Base-by-base conservation (phyloP, 1,284 basidiomycete species). In the Cutaneotrichosporon sp. region DNA sequence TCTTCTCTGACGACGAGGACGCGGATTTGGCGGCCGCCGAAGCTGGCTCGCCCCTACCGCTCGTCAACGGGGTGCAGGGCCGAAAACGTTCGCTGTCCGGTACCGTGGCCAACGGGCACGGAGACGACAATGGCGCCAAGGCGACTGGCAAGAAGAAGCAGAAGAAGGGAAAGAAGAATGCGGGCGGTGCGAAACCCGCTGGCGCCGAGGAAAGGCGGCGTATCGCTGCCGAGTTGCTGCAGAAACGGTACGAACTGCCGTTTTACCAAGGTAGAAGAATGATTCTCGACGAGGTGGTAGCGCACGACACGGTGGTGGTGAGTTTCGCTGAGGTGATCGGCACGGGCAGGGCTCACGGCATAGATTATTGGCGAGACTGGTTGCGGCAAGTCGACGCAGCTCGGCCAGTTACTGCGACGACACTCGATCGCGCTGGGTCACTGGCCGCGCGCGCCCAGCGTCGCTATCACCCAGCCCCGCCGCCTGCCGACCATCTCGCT, bases 361-460 rank as follows among this genome's bases (percentile, higher is more conserved):
- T n/a, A 74, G 72, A 80, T 98, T 21, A 79, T 98, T 15, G 94
- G 93, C 49, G 94, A 98, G 76, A 98, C 94, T 0, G 96, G 94
- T 35, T 96, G 91, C 22, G 94, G 94, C 58, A 98, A 98, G 78
- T 97, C 94, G 0, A 98, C 94, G 44, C 93, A 94, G 79, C 83
- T 94, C 26, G 90, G 92, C 0, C 88, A 94, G 73, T 90, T 93
- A 66, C 78, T 97, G 22, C 81, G 91, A 44, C 84, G 65, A 4
- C 67, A 75, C 54, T 20, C 49, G 9, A 42, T 63, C 9, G 63
- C 70, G 2, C 54, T 63, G 3, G 60, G 62, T 12, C 55, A 70
- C 47, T 72, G 60, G 46, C 33, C 52, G 1, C 79, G 79, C 35
- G 78, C 78, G 4, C 85, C 88, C 39, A 80, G 83, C 65, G 86